Evolutionary conservation across 2,329 filamentous ascomycete species (phyloP).

Genomic region (Nigrograna mackinnonii): DNA sequence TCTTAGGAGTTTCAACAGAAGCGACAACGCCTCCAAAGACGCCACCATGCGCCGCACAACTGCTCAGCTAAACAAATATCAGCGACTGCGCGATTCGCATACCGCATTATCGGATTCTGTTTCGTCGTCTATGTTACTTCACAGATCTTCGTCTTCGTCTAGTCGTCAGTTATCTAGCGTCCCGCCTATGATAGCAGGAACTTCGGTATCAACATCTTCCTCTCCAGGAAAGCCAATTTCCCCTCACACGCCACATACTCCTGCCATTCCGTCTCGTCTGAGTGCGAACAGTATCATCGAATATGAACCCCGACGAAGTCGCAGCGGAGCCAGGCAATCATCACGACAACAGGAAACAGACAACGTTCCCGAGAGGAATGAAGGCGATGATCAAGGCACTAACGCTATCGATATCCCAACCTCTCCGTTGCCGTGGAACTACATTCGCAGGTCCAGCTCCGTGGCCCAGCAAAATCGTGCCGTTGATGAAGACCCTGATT

Average conservation of each 20-base stretch:
- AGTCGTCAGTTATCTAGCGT: constrained; percentile 73
- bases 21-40: constrained; percentile 61
- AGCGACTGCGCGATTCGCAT: constrained; percentile 86
- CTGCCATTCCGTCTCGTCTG: constrained; percentile 89
- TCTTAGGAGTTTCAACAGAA: constrained; percentile 76
- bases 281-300: constrained; percentile 87
- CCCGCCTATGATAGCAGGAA: constrained; percentile 63
- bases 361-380: constrained; percentile 28
- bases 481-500: constrained; percentile 66
- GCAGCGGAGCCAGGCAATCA: constrained; percentile 35
- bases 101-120: constrained; percentile 89
- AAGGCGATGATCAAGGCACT: constrained; percentile 51
- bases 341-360: constrained; percentile 29
- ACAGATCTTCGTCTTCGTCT: constrained; percentile 78
- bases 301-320: constrained; percentile 52
- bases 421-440: constrained; percentile 62
- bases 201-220: constrained; percentile 80
- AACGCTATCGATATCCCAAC: constrained; percentile 75
- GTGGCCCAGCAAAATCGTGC: constrained; percentile 68
- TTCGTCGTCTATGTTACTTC: constrained; percentile 83
- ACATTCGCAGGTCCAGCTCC: constrained; percentile 66
- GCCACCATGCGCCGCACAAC: constrained; percentile 74
- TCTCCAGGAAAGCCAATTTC: constrained; percentile 88
- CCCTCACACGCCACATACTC: constrained; percentile 88
- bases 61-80: constrained; percentile 82